These are phyloP conservation scores for Irpex sp. DNA, from an alignment of 1,284 basidiomycete genomes.

Conservation along the genomic window DNA sequence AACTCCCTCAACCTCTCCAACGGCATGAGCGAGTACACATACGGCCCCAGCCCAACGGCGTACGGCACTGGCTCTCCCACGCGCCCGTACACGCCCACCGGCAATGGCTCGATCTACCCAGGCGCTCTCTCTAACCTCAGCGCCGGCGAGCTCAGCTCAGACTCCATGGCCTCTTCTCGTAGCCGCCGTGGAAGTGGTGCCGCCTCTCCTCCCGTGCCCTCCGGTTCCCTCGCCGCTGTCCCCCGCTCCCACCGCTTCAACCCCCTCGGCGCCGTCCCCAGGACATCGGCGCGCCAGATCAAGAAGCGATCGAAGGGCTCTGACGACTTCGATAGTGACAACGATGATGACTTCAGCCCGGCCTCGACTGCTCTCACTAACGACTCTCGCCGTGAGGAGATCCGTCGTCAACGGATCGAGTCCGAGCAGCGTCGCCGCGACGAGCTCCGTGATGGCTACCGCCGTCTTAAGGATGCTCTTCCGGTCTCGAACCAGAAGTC, in stretches of 20 bases:
- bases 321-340: constrained; percentile 60
- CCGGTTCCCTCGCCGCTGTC: constrained; percentile 51
- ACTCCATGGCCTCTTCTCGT: constrained; percentile 58
- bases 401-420: constrained; percentile 83
- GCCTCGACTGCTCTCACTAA: constrained; percentile 29
- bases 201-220: constrained; percentile 61
- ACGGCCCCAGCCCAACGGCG: constrained; percentile 43
- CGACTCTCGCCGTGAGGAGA: constrained; percentile 76
- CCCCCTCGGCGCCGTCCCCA: constrained; percentile 51
- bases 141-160: constrained; percentile 66
- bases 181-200: constrained; percentile 65
- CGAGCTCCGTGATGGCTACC: constrained; percentile 84
- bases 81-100: constrained; percentile 62
- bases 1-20: constrained; percentile 55
- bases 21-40: constrained; percentile 63
- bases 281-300: constrained; percentile 26
- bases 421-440: constrained; percentile 84
- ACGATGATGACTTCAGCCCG: constrained; percentile 65
- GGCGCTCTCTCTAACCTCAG: constrained; percentile 67
- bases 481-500: constrained; percentile 85
- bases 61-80: constrained; percentile 53
- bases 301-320: constrained; percentile 53
- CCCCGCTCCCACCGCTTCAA: constrained; percentile 73
- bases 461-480: constrained; percentile 79
- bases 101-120: constrained; percentile 57